Conservation (phyloP, 208 protist genomes). For the Leishmania aethiopica region DNA sequence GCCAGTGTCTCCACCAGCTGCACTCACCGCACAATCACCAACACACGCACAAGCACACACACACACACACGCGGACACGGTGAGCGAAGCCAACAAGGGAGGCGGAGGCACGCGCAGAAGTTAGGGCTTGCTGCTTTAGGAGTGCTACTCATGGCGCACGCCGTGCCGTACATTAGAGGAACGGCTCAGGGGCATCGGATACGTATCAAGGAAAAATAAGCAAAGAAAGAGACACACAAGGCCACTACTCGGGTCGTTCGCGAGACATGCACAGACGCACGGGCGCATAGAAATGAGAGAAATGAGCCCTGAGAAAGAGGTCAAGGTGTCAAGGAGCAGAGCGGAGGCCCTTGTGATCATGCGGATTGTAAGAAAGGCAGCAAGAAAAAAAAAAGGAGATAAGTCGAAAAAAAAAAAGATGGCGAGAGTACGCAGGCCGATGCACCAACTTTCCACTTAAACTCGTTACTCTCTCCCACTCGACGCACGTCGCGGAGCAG, state of each 20-base stretch:
- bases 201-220: neutral
- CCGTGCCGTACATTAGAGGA: neutral
- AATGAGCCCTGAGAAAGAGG: neutral
- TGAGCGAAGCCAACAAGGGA: neutral
- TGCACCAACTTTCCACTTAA: neutral
- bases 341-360: neutral
- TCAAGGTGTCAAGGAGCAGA: neutral
- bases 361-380: constrained; percentile 2
- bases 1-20: neutral
- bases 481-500: neutral
- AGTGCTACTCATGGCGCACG: neutral
- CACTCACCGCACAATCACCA: neutral
- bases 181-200: neutral
- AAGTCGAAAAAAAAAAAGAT: neutral
- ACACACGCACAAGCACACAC: neutral
- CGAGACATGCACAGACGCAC: neutral
- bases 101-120: neutral
- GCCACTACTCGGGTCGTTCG: neutral
- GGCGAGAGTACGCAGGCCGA: neutral
- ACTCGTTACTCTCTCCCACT: neutral
- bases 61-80: neutral
- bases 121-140: neutral
- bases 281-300: neutral
- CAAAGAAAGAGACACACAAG: neutral
- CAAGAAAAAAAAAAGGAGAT: neutral